Evolutionary conservation across 768 basidiomycete species (phyloP).

Genomic region (Lactarius evosmus): DNA sequence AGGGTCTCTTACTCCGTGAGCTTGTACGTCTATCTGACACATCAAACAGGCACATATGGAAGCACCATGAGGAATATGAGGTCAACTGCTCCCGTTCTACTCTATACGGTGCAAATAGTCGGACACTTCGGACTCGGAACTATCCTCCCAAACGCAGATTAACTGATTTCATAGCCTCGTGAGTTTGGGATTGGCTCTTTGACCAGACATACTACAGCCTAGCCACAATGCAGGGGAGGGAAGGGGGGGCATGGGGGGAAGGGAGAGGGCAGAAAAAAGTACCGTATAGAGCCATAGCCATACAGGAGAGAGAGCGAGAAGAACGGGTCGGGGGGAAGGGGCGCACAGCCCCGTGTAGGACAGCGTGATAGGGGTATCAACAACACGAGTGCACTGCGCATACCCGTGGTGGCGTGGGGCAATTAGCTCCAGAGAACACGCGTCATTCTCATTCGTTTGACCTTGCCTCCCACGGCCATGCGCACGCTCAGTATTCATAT

Average conservation of each 20-base stretch:
- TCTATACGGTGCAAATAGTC: slow-evolving; percentile 19
- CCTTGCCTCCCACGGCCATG: slow-evolving; percentile 21
- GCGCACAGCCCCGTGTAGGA: slow-evolving; percentile 14
- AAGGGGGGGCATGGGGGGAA: not conserved
- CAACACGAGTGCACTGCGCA: slow-evolving; percentile 16
- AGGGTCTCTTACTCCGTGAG: slow-evolving; percentile 10
- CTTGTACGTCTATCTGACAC: slow-evolving; percentile 28
- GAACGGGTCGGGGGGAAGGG: slow-evolving; percentile 1
- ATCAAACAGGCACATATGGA: slow-evolving; percentile 26
- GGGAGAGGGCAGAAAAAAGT: not conserved
- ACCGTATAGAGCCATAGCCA: slow-evolving; percentile 1
- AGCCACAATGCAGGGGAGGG: slow-evolving; percentile 6
- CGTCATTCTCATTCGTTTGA: slow-evolving; percentile 23
- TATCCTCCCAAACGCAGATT: not conserved
- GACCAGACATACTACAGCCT: slow-evolving; percentile 9
- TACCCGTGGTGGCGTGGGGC: slow-evolving; percentile 26
- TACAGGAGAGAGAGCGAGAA: slow-evolving; percentile 1
- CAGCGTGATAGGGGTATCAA: slow-evolving; percentile 26
- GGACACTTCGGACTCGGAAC: slow-evolving; percentile 19
- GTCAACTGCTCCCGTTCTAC: slow-evolving; percentile 16
- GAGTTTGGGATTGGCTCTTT: not conserved
- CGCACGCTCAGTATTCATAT: slow-evolving; percentile 19
- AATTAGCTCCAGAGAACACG: slow-evolving; percentile 9
- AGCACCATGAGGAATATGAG: slow-evolving; percentile 28
- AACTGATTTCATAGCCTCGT: not conserved